Base-by-base conservation (phyloP, 208 protist species). In the Kentomonas sorsogonicus region DNA sequence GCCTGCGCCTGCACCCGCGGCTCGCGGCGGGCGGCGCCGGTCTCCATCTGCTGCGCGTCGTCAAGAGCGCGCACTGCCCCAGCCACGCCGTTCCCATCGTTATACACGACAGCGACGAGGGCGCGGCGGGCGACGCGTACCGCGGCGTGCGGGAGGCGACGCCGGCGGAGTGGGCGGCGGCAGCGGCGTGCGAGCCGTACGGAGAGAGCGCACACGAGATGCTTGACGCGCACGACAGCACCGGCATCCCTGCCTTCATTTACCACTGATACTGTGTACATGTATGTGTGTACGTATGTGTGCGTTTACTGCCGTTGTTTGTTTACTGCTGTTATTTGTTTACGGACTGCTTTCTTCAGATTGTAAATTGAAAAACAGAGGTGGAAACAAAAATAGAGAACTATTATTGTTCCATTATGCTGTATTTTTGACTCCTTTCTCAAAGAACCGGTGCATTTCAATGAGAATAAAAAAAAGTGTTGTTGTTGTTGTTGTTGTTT, bases 21-120 rank as follows among this genome's bases (percentile, higher is more conserved):
- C 39, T 57, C 40, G 30, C 31, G 63, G 48, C 23, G 22, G 44
- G 13, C 34, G 50, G 16, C 45, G 45, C 38, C 51, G 33, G 62
- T 53, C 41, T 84, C 56, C 36, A 48, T 43, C 57, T 71, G 34
- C 50, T 86, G 22, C 61, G 66, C 25, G 47, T 86, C 0, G 16
- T 69, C 20, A 87, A 87, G 63, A 77, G 69, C 11, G 67, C 79
- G 0, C 38, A 83, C 18, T 83, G 71, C 51, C 72, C 50, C 0
- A 45, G 48, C 25, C 45, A 64, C 20, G 23, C 50, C 5, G 33
- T 83, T 10, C 27, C 47, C 15, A 38, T 72, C 9, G 61, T 46
- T n/a, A 36, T 41, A 13, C 20, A 52, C 11, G 1, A 11, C n/a
- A 3, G 11, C 7, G 6, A 22, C 46, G 20, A 27, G 7, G n/a